Evolutionary conservation across 2,329 filamentous ascomycete genomes (phyloP).

Genomic region (Chrysoporthe austroafricana): DNA sequence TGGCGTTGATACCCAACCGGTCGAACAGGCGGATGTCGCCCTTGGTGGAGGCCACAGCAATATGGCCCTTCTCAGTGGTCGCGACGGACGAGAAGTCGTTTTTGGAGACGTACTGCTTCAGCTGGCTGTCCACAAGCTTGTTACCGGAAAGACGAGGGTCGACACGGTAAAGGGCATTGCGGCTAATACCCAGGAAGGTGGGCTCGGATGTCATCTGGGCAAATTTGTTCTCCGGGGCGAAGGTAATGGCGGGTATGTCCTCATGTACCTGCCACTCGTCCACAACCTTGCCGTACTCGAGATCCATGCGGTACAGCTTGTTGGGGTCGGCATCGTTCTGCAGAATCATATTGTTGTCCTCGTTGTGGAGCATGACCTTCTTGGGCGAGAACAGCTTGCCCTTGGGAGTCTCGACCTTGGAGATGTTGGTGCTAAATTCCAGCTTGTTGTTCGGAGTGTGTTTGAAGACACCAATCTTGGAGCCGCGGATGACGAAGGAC

Average conservation of each 20-base stretch:
- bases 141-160: constrained; percentile 88
- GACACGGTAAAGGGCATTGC: constrained; percentile 90
- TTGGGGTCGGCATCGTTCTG: constrained; percentile 85
- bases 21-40: constrained; percentile 96
- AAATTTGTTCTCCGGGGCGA: constrained; percentile 97
- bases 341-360: constrained; percentile 86
- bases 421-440: constrained; percentile 96
- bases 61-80: constrained; percentile 94
- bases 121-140: constrained; percentile 89
- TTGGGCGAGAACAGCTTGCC: constrained; percentile 90
- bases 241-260: constrained; percentile 88
- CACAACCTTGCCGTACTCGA: constrained; percentile 96
- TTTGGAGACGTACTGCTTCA: constrained; percentile 96
- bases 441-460: constrained; percentile 91
- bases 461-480: constrained; percentile 99
- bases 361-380: constrained; percentile 94
- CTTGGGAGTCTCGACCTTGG: constrained; percentile 86
- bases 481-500: constrained; percentile 94
- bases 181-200: constrained; percentile 90
- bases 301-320: constrained; percentile 94
- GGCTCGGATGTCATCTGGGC: constrained; percentile 95
- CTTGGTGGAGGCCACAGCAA: constrained; percentile 96
- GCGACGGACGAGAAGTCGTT: constrained; percentile 95
- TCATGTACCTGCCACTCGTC: constrained; percentile 99
- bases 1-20: constrained; percentile 93